These are phyloP conservation scores for Aspergillus nidulans DNA, from an alignment of 495 filamentous ascomycete species.

Conservation along the genomic window DNA sequence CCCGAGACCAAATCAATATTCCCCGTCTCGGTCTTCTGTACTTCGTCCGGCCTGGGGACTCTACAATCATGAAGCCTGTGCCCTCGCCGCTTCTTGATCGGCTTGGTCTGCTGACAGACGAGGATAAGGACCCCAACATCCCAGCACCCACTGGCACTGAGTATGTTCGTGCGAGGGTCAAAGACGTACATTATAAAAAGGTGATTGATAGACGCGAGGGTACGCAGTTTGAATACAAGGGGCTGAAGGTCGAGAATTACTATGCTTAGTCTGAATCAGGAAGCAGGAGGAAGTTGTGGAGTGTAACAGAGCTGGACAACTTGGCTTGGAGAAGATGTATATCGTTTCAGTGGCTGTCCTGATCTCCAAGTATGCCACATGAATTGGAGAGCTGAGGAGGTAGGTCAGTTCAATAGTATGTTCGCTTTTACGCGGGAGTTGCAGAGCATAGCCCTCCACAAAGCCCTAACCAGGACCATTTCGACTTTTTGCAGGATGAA, in stretches of 20 bases:
- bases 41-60: not conserved
- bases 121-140: constrained; percentile 21
- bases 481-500: too few species aligned
- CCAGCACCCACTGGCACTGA: constrained; percentile 36
- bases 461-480: too few species aligned
- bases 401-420: too few species aligned
- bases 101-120: constrained; percentile 25
- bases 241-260: constrained; percentile 37
- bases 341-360: too few species aligned
- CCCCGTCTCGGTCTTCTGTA: not conserved
- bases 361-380: too few species aligned
- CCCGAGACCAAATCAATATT: not conserved
- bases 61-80: not conserved
- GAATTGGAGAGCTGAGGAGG: too few species aligned
- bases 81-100: not conserved
- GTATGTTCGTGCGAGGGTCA: constrained; percentile 45
- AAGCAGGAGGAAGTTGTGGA: too few species aligned
- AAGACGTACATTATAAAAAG: constrained; percentile 38
- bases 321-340: too few species aligned
- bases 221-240: constrained; percentile 39
- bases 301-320: too few species aligned
- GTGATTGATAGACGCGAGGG: constrained; percentile 33
- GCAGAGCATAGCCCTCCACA: too few species aligned
- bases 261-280: constrained; percentile 31
- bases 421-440: too few species aligned